Evolutionary conservation across 1,284 basidiomycete genomes (phyloP), one percentile per base, ranked within the genome.

Genomic region (Ceratobasidium sp.): DNA sequence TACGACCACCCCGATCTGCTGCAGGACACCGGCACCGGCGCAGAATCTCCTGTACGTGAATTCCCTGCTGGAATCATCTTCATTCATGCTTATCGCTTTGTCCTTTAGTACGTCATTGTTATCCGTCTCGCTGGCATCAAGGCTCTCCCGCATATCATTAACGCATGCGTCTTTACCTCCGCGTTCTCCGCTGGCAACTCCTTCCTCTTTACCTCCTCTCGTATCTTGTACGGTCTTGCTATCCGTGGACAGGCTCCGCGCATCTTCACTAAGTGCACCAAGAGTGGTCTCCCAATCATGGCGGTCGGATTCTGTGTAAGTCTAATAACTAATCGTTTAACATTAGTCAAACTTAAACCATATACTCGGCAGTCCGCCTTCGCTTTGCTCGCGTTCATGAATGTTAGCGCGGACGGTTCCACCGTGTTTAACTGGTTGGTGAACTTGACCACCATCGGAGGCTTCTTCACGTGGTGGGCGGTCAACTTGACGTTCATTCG

Each of bases 101-200:
- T n/a, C 6, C 7, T 27, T 22, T n/a, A 63, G 22, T 96, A 92
- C 82, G 94, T 96, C 76, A 93, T 96, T 78, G 95, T 93, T 27
- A 91, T 96, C 77, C 85, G 84, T 63, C 88, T 87, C 74, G 92
- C 94, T 0, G 92, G 93, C 11, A 90, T 96, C 82, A 89, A 87
- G 82, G 84, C 80, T 9, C 80, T 87, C 3, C 85, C 86, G 2
- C 82, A 81, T 48, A 82, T 84, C 75, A 79, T 84, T 79, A 78
- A 78, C 29, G 73, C 67, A 9, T 85, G 84, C 59, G 84, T 91
- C 80, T 90, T 88, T 72, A 82, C 85, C 65, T 84, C 86, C 63
- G 95, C 95, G 1, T 94, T 95, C 87, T 95, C 92, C 7, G 93
- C 95, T 3, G 92, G 90, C 56, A 95, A 93, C 83, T 91, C 90